Conservation (phyloP, 1,284 basidiomycete species). For the Austroboletus rostrupii region DNA sequence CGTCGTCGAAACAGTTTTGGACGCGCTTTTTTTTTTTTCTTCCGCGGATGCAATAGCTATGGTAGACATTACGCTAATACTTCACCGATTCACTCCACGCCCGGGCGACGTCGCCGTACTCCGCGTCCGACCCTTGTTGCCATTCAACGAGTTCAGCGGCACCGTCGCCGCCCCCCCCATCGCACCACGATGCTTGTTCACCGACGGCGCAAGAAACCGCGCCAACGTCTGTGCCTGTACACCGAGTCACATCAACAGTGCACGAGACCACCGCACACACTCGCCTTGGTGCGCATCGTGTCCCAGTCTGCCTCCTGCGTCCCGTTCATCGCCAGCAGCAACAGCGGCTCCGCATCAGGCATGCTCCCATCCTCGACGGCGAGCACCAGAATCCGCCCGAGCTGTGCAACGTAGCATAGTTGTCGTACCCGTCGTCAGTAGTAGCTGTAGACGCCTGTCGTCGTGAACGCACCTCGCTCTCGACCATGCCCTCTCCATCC, state of each 20-base stretch:
- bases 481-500: conserved; percentile 52
- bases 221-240: conserved; percentile 53
- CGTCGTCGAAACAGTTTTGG: not conserved
- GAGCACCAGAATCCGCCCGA: conserved; percentile 66
- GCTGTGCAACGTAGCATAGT: conserved; percentile 33
- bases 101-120: conserved; percentile 31
- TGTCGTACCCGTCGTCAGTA: not conserved
- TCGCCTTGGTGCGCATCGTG: conserved; percentile 57
- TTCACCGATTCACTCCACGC: conserved; percentile 16
- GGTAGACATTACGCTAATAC: not conserved
- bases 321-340: conserved; percentile 67
- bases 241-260: not conserved
- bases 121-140: conserved; percentile 25
- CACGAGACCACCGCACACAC: conserved; percentile 8
- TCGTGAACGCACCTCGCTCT: conserved; percentile 55
- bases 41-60: conserved; percentile 16
- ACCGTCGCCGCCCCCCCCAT: conserved; percentile 13
- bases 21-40: not conserved
- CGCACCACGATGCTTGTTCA: conserved; percentile 35
- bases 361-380: conserved; percentile 46
- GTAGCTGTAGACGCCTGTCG: not conserved
- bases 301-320: conserved; percentile 59
- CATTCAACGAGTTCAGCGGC: conserved; percentile 7
- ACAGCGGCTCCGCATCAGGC: conserved; percentile 41
- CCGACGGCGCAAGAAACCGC: conserved; percentile 38